Evolutionary conservation across 129 eudicot genomes (phyloP).

Genomic region (Artemisia tridentata): DNA sequence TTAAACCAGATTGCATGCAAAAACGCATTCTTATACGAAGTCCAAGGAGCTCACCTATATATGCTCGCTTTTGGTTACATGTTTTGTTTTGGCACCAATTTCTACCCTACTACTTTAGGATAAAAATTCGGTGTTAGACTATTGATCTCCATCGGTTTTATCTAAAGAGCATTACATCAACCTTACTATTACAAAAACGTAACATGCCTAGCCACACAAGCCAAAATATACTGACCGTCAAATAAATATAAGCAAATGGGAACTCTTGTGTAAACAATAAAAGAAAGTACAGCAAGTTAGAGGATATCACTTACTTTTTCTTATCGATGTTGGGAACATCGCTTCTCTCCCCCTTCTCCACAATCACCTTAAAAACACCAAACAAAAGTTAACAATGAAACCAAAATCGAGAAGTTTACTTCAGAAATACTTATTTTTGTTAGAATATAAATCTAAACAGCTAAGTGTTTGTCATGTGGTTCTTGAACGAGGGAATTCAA

Average conservation of each 20-base stretch:
- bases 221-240: not conserved
- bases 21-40: not conserved
- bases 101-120: not conserved
- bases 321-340: constrained; percentile 46
- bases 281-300: not conserved
- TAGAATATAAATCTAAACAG: not conserved
- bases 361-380: constrained; percentile 44
- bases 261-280: constrained; percentile 7
- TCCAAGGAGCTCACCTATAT: not conserved
- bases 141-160: not conserved
- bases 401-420: not conserved
- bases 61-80: not conserved
- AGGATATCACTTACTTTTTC: constrained; percentile 41
- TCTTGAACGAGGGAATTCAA: too few relatives aligned
- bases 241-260: not conserved
- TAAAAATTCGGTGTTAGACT: not conserved
- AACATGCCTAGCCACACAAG: too few relatives aligned
- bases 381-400: constrained; percentile 1
- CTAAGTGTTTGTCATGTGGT: too few relatives aligned
- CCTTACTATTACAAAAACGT: not conserved
- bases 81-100: not conserved
- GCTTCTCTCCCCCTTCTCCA: constrained; percentile 62
- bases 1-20: not conserved
- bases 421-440: not conserved
- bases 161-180: not conserved